Evolutionary conservation across 352 stramenopile species (phyloP), one percentile per base, ranked within the genome.

Genomic region (Globisporangium cystogenes): DNA sequence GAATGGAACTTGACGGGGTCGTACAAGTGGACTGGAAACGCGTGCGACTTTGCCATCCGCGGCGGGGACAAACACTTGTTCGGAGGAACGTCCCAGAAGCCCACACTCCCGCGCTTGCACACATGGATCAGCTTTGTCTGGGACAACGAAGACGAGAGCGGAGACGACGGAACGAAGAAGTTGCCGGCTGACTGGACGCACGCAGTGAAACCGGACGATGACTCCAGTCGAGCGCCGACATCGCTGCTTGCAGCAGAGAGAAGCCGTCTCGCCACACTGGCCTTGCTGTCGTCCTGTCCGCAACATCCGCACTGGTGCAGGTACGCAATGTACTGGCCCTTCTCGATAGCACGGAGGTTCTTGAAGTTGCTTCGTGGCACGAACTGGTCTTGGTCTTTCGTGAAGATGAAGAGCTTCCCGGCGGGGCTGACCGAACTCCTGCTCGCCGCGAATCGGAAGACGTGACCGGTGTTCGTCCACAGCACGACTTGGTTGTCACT

Each of bases 341-440:
- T 78, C 7, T 85, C 59, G 51, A 90, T 76, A 14, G 69, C 52
- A 11, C 62, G 62, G 45, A 92, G 53, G 7, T 44, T 59, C 48
- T 88, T 90, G 37, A 77, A 82, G 49, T 83, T 84, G 29, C 78
- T 88, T 29, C 81, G 67, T n/a, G 81, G 81, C 4, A 92, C 81
- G 23, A 92, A 71, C 51, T 92, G 81, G 40, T 92, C 81, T 57
- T 88, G 68, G 37, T 84, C 76, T 57, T 92, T 89, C 7, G 82
- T 91, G 45, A 94, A 89, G n/a, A 89, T 72, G 18, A 90, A 88
- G 45, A 92, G 65, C 43, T 90, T 85, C 0, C 81, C 78, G 11
- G 50, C 60, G 43, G 44, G 23, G 10, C 52, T 66, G 29, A 42
- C 59, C 10, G 59, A 67, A 12, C 45, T 46, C 23, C 68, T 64